Percentiles rank a stretch among this genome's conserved stretches.
Conservation (phyloP, 768 basidiomycete species). For the Neoboletus magnificus region DNA sequence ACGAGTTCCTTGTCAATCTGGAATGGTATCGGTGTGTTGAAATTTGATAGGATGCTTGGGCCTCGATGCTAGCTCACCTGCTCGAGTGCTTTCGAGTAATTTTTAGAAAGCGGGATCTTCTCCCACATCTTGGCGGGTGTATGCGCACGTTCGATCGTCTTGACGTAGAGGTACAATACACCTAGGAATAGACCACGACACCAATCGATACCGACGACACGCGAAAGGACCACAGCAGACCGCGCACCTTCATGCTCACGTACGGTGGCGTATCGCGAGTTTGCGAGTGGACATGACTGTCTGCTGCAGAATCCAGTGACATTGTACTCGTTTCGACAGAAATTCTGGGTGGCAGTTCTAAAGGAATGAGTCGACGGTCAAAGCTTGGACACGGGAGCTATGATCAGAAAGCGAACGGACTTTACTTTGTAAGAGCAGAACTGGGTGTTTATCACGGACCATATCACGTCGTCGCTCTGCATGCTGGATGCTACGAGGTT, state of each 20-base stretch:
- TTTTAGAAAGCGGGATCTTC: constrained; percentile 85
- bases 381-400: constrained; percentile 1
- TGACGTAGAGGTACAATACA: constrained; percentile 87
- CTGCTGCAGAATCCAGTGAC: constrained; percentile 93
- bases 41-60: background rate
- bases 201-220: background rate
- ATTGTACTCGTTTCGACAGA: constrained; percentile 98
- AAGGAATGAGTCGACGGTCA: background rate
- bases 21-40: background rate
- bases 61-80: constrained; percentile 57
- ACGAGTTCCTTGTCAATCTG: constrained; percentile 94
- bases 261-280: constrained; percentile 97
- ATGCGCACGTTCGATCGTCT: constrained; percentile 97
- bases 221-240: background rate
- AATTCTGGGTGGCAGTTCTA: constrained; percentile 94
- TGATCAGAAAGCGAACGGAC: constrained; percentile 45
- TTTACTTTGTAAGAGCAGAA: constrained; percentile 99
- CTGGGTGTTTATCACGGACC: constrained; percentile 91
- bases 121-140: constrained; percentile 99
- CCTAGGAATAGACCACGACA: constrained; percentile 42
- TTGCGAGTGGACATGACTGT: constrained; percentile 96
- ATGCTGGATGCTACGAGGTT: constrained; percentile 36
- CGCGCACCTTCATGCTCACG: constrained; percentile 84
- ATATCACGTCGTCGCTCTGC: constrained; percentile 98
- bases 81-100: constrained; percentile 92